phyloP scores from a whole-genome alignment of 2,329 filamentous ascomycete species.

The Dichotomopilus funicola region DNA sequence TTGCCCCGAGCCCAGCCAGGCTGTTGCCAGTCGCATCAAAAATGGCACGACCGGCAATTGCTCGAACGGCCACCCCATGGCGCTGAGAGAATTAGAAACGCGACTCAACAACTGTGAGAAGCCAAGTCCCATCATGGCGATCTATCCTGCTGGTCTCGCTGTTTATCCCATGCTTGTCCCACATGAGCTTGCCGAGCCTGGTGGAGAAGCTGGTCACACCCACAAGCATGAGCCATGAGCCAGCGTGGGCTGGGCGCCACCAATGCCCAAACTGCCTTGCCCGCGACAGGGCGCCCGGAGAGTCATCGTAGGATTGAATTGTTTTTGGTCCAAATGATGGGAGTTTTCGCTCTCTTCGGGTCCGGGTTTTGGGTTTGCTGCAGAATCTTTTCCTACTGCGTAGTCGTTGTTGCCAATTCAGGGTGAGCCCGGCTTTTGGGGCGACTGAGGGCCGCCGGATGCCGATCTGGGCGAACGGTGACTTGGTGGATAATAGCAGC shows the following conservation, averaged over 20 bases:
- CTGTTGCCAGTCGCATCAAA: too few species aligned
- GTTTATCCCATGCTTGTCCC: slow-evolving; percentile 9
- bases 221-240: slow-evolving; percentile 14
- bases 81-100: too few species aligned
- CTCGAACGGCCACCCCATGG: too few species aligned
- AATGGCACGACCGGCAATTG: too few species aligned
- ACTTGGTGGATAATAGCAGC: slow-evolving; percentile 17
- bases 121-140: too few species aligned
- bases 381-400: not conserved
- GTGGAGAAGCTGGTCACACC: slow-evolving; percentile 20
- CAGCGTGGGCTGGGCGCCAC: slow-evolving; percentile 12
- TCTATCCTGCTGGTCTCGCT: too few species aligned
- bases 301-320: not conserved
- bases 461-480: slow-evolving; percentile 5
- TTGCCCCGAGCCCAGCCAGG: too few species aligned
- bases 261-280: slow-evolving; percentile 13
- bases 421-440: not conserved
- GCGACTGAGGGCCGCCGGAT: not conserved
- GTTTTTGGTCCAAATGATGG: not conserved
- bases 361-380: not conserved
- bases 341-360: not conserved
- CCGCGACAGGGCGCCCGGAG: slow-evolving; percentile 3
- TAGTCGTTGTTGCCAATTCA: not conserved
- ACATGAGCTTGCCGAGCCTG: slow-evolving; percentile 18
- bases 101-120: too few species aligned